These are phyloP conservation scores for Populus alba DNA, from an alignment of 345 rosid species.

Conservation along the genomic window DNA sequence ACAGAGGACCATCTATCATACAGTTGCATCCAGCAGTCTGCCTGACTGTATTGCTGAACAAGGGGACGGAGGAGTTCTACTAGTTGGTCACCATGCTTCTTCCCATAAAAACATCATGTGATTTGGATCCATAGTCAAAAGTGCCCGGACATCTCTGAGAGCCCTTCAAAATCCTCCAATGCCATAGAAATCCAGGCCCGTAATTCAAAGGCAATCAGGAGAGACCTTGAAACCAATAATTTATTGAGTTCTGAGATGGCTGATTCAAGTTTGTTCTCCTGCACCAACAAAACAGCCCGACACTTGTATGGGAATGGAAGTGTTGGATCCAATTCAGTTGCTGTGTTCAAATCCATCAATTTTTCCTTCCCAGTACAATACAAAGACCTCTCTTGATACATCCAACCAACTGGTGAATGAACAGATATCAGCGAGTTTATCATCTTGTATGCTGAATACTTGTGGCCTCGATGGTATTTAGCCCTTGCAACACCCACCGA, in stretches of 20 bases:
- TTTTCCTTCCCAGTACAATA: constrained; percentile 78
- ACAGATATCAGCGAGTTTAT: constrained; percentile 61
- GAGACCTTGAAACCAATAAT: constrained; percentile 72
- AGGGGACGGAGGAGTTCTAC: constrained; percentile 69
- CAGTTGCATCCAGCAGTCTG: constrained; percentile 96
- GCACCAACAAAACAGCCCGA: constrained; percentile 66
- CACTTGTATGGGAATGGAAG: constrained; percentile 84
- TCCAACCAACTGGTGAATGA: constrained; percentile 74
- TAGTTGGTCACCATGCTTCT: constrained; percentile 65
- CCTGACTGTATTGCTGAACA: constrained; percentile 77
- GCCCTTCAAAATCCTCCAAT: constrained; percentile 77
- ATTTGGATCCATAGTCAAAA: constrained; percentile 75
- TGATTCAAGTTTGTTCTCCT: constrained; percentile 61
- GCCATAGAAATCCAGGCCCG: constrained; percentile 84
- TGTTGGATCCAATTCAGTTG: constrained; percentile 83
- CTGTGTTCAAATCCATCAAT: constrained; percentile 58
- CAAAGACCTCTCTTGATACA: constrained; percentile 85
- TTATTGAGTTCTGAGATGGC: constrained; percentile 77
- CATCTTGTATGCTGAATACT: constrained; percentile 77
- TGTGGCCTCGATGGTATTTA: constrained; percentile 83
- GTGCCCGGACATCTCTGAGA: constrained; percentile 74
- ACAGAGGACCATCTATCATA: constrained; percentile 93
- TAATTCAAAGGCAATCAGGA: constrained; percentile 82
- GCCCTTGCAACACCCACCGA: constrained; percentile 80
- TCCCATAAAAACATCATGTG: constrained; percentile 73